A percentile compares a stretch with the other conserved stretches of the same genome.
phyloP scores from a whole-genome alignment of 148 eudicot species.

The Mesembryanthemum crystallinum region DNA sequence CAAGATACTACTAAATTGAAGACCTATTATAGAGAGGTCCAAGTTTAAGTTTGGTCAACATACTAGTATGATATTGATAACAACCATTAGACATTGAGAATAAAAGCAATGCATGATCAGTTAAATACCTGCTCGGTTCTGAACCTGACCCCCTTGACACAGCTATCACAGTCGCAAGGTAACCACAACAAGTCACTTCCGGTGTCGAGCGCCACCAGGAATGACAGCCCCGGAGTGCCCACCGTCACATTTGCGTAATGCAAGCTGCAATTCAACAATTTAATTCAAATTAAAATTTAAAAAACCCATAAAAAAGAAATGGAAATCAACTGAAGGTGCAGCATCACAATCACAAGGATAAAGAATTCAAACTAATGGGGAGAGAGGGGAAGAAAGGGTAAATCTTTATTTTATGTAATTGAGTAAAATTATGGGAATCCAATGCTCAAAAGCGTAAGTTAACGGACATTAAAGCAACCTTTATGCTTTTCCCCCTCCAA shows the following conservation, averaged over 20 bases:
- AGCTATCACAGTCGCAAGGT: conserved; percentile 77
- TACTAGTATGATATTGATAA: too few species aligned
- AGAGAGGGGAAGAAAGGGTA: neutral
- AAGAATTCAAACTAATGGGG: neutral
- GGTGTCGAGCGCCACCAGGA: conserved; percentile 87
- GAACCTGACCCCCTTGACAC: conserved; percentile 41
- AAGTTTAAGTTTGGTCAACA: neutral
- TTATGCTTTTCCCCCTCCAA: conserved; percentile 2
- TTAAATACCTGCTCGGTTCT: conserved; percentile 43
- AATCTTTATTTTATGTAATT: conserved; percentile 10
- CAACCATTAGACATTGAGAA: too few species aligned
- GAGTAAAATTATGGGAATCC: conserved; percentile 30
- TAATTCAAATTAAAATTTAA: neutral
- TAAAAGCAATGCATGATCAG: neutral
- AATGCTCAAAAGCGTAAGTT: conserved; percentile 14
- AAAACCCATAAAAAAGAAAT: neutral
- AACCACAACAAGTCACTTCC: conserved; percentile 93
- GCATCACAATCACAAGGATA: neutral
- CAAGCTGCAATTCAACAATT: conserved; percentile 48
- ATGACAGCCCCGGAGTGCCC: conserved; percentile 65
- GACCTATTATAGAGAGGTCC: neutral
- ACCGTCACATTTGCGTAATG: conserved; percentile 79
- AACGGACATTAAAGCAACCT: conserved; percentile 19
- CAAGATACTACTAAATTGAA: neutral
- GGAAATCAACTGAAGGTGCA: conserved; percentile 2